These are phyloP conservation scores for Saksenaea vasiformis DNA, from an alignment of 371 early-diverging fungal genomes.

Conservation along the genomic window DNA sequence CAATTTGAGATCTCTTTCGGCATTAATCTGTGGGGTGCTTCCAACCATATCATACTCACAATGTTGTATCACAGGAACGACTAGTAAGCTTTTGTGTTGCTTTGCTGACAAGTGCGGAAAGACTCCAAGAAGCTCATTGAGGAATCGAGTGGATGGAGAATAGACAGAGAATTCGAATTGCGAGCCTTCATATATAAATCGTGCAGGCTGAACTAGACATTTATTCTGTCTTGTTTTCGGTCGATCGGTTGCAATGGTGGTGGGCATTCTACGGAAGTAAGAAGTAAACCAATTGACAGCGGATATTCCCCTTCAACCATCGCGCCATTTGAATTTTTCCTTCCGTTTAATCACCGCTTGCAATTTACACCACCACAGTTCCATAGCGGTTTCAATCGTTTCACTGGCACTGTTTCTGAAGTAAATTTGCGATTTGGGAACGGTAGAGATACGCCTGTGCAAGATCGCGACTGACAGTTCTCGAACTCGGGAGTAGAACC, in stretches of 20 bases:
- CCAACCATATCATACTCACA: constrained; percentile 78
- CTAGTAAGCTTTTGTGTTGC: constrained; percentile 53
- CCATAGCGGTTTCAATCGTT: no score
- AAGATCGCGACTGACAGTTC: no score
- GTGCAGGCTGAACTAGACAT: constrained; percentile 25
- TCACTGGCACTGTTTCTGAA: no score
- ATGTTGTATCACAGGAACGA: constrained; percentile 82
- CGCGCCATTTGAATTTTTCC: no score
- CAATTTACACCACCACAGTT: no score
- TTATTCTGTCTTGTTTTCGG: constrained; percentile 8
- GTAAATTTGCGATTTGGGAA: no score
- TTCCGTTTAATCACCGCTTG: no score
- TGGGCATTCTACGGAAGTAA: no score
- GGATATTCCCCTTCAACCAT: no score
- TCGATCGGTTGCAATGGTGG: neutral
- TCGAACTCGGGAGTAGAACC: no score
- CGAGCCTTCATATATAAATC: constrained; percentile 31
- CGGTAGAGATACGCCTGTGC: no score
- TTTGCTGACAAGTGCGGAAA: constrained; percentile 52
- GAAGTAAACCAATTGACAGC: no score
- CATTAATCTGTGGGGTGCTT: constrained; percentile 64
- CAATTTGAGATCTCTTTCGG: constrained; percentile 79
- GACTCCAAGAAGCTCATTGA: constrained; percentile 33
- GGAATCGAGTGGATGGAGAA: constrained; percentile 37
- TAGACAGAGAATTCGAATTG: constrained; percentile 43